Conservation (phyloP, 805 yeast genomes). For the Myxozyma melibiosi region DNA sequence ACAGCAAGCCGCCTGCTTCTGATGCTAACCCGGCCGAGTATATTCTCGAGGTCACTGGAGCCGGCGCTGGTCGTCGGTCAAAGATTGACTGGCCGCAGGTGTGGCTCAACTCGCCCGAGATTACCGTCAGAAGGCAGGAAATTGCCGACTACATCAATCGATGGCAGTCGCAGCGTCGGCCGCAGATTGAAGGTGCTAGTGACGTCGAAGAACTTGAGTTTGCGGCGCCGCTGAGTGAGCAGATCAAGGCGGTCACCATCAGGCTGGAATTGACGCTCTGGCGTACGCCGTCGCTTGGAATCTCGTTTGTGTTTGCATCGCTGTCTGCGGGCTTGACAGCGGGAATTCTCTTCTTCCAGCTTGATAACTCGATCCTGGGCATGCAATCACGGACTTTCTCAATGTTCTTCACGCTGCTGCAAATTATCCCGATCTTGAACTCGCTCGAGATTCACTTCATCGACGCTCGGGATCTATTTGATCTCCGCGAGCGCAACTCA, state of each 20-base stretch:
- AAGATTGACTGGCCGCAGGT: constrained; percentile 51
- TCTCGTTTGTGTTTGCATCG: constrained; percentile 51
- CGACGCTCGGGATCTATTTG: constrained; percentile 63
- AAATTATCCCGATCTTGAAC: constrained; percentile 55
- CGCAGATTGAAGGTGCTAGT: constrained; percentile 38
- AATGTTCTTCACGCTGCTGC: constrained; percentile 56
- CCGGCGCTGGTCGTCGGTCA: constrained; percentile 42
- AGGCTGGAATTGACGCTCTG: constrained; percentile 64
- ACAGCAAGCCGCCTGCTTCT: constrained; percentile 68
- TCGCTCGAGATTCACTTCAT: constrained; percentile 66
- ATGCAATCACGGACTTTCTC: constrained; percentile 58
- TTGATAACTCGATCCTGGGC: constrained; percentile 64
- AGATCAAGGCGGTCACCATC: constrained; percentile 46
- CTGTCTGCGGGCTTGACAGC: constrained; percentile 55
- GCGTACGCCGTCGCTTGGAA: constrained; percentile 68
- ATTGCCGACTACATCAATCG: constrained; percentile 55
- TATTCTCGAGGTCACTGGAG: constrained; percentile 67
- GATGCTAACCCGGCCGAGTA: constrained; percentile 85
- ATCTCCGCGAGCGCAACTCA: constrained; percentile 73
- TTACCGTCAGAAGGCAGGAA: constrained; percentile 57
- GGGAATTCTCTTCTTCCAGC: constrained; percentile 54
- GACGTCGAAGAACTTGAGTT: constrained; percentile 43
- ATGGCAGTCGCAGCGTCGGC: constrained; percentile 51
- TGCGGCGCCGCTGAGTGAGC: constrained; percentile 39
- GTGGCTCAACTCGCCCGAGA: constrained; percentile 54